Evolutionary conservation across 306 rosid species (phyloP), one percentile per base, ranked within the genome.

Genomic region (Pueraria montana): DNA sequence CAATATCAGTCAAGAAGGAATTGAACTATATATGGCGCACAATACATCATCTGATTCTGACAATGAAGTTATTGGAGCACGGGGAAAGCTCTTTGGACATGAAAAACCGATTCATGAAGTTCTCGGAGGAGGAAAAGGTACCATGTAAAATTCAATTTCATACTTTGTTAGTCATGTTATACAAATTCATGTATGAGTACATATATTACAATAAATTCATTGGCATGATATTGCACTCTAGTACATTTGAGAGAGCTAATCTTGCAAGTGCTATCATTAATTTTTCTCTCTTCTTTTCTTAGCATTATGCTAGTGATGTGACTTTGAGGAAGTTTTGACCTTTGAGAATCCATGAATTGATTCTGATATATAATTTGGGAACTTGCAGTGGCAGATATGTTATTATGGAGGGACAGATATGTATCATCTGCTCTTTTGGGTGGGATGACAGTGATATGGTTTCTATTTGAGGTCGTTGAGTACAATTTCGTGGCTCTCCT

Each of bases 51-150:
- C 86, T 26, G 94, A 90, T 76, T 82, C 89, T 46, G 91, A 88
- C 12, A 71, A 67, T 53, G 83, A 76, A 74, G 16, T 72, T 45
- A 23, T 48, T 9, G 43, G 43, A 16, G 24, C 76, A 23, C 48
- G 48, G 24, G 3, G 76, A 23, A 84, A 85, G 81, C 85, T 89
- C 8, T 91, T 92, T 8, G 72, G 86, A 62, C 91, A 83, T 52
- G 89, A 83, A 74, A 90, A 89, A 80, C 43, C 93, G 0, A 64
- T 92, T 8, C 90, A 89, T 84, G 74, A 88, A 23, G 80, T 88
- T 72, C 92, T 91, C 55, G 97, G 97, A 77, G 95, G 92, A 80
- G 93, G 92, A 70, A 87, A 84, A 92, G 97, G 97, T 92, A 82
- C 56, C 50, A 38, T 5, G 21, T 75, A 58, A 42, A 20, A 18